Evolutionary conservation across 176 grass and related monocot species (phyloP).

Genomic region (Eremochloa ophiuroides): DNA sequence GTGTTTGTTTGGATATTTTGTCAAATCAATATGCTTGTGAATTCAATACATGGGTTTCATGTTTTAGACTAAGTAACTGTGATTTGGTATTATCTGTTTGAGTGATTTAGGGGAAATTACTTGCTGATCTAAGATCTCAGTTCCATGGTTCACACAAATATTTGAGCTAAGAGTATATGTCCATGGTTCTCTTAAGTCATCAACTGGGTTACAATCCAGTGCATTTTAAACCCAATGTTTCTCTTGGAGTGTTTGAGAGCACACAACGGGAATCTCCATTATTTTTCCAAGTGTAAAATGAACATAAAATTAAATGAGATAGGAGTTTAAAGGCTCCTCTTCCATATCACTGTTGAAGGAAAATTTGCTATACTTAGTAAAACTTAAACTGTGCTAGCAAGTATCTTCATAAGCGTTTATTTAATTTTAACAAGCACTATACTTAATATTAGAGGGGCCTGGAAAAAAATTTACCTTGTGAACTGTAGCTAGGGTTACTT

Average conservation of each 20-base stretch:
- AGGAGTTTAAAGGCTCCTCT: too few relatives aligned
- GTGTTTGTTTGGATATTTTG: background rate
- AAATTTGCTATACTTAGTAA: too few relatives aligned
- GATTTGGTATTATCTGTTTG: background rate
- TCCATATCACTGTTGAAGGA: too few relatives aligned
- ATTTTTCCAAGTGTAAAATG: background rate
- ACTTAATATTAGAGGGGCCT: too few relatives aligned
- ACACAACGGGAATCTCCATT: background rate
- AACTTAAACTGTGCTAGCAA: too few relatives aligned
- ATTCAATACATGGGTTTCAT: background rate
- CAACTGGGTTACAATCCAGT: background rate
- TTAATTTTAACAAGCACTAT: background rate
- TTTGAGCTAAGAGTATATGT: background rate
- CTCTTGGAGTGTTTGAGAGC: conserved; percentile 21
- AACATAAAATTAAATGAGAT: background rate
- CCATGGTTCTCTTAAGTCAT: background rate
- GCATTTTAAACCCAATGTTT: background rate
- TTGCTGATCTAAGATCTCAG: background rate
- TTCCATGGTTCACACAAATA: background rate
- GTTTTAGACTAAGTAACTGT: background rate
- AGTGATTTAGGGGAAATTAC: background rate
- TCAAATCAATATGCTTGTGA: background rate
- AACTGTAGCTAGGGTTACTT: background rate
- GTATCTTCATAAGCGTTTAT: background rate
- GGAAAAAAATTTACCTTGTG: background rate